A percentile compares a stretch with the other conserved stretches of the same genome.
phyloP scores from a whole-genome alignment of 1,139 yeast species.

The Sugiyamaella paludigena region DNA sequence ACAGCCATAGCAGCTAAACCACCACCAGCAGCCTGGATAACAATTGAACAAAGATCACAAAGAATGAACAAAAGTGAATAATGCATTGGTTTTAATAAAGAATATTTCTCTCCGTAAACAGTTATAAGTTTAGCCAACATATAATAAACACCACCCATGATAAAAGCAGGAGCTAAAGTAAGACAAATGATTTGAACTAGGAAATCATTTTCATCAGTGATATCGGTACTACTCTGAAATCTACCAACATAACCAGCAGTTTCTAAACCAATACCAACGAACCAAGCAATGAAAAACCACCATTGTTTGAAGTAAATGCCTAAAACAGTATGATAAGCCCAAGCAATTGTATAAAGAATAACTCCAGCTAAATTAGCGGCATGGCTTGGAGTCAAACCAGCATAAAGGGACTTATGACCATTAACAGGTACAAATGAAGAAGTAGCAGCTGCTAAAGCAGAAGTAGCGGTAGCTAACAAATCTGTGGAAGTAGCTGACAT shows the following conservation, averaged over 20 bases:
- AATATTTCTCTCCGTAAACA: constrained; percentile 61
- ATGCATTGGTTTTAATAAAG: constrained; percentile 68
- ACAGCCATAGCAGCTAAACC: constrained; percentile 55
- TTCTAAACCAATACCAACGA: constrained; percentile 62
- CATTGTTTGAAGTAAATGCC: constrained; percentile 57
- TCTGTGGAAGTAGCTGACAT: constrained; percentile 10
- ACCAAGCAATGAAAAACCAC: constrained; percentile 70
- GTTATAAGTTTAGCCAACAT: constrained; percentile 70
- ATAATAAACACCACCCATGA: constrained; percentile 85
- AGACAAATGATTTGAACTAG: constrained; percentile 66
- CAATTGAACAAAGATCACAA: constrained; percentile 64
- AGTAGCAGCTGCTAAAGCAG: constrained; percentile 1
- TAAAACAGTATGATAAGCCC: constrained; percentile 41
- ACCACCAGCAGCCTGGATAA: constrained; percentile 76
- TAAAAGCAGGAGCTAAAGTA: constrained; percentile 83
- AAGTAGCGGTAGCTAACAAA: constrained; percentile 2
- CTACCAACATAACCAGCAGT: constrained; percentile 71
- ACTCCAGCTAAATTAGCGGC: constrained; percentile 53
- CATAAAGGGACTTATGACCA: constrained; percentile 35
- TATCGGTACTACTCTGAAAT: constrained; percentile 45
- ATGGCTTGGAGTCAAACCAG: constrained; percentile 45
- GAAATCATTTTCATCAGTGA: constrained; percentile 45
- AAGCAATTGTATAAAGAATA: constrained; percentile 47
- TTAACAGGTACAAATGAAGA: neutral
- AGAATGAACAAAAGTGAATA: constrained; percentile 69